A percentile compares a stretch with the other conserved stretches of the same genome.
Conservation (phyloP, 2,329 filamentous ascomycete species). For the Fusarium buxicola region DNA sequence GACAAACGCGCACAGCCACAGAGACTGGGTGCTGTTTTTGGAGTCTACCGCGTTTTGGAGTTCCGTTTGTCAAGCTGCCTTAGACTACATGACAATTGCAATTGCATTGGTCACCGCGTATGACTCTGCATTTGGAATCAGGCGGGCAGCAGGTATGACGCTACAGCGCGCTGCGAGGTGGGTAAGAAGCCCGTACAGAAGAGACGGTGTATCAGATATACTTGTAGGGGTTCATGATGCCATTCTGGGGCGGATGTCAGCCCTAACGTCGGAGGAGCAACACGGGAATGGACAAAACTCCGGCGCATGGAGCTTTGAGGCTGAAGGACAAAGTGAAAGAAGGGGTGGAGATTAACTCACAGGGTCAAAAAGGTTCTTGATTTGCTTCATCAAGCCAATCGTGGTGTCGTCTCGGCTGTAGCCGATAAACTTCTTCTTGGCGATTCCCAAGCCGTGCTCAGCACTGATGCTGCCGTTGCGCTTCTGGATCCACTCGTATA, state of each 20-base stretch:
- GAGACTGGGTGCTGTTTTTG: constrained; percentile 8
- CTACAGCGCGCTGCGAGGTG: constrained; percentile 14
- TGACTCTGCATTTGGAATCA: constrained; percentile 13
- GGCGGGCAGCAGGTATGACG: constrained; percentile 21
- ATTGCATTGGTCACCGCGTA: not conserved
- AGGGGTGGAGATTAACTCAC: constrained; percentile 65
- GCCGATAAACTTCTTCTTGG: constrained; percentile 95
- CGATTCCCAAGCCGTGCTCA: constrained; percentile 92
- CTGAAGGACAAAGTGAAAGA: constrained; percentile 12
- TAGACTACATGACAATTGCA: not conserved
- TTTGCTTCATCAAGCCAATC: constrained; percentile 91
- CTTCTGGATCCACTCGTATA: constrained; percentile 96
- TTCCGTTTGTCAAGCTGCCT: constrained; percentile 14
- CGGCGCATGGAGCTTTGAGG: constrained; percentile 7
- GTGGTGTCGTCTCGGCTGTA: constrained; percentile 92
- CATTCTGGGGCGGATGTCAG: constrained; percentile 71
- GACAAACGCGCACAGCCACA: constrained; percentile 9
- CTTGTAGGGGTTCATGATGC: constrained; percentile 99
- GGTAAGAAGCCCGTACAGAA: constrained; percentile 27
- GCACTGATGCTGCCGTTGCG: constrained; percentile 94
- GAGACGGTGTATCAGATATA: constrained; percentile 70
- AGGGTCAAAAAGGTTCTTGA: constrained; percentile 94
- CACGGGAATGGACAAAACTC: constrained; percentile 7
- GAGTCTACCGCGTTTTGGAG: constrained; percentile 1
- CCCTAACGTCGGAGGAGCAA: constrained; percentile 26